Base-by-base conservation (phyloP, 2,329 filamentous ascomycete genomes). In the Trichoderma koningiopsis region DNA sequence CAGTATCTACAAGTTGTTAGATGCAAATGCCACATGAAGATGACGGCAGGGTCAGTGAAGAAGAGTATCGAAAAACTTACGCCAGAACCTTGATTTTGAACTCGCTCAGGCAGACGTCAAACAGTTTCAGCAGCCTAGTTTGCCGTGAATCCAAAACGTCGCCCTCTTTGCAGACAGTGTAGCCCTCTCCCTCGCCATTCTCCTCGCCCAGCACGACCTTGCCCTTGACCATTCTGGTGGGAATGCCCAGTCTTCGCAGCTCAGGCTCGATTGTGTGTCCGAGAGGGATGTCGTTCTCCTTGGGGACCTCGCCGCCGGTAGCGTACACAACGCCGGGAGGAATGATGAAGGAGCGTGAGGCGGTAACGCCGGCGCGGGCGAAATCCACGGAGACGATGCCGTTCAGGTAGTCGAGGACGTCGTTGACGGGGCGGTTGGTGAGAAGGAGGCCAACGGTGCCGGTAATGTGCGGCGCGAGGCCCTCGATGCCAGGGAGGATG, bases 51-150 rank as follows among this genome's bases (percentile, higher is more conserved):
- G 16, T 4, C 33, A 19, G 29, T 22, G 11, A 65, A 22, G 24
- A n/a, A 24, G 3, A n/a, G 58, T 6, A 14, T 22, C n/a, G 24
- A 24, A 71, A 52, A 56, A 84, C 86, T 80, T 86, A 91, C 77
- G 94, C 94, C 79, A 92, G 83, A 73, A 97, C 83, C 76, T 89
- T 86, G 70, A 99, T 89, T 79, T 86, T 90, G 83, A 99, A 99
- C 83, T 98, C 94, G 70, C 93, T 92, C 81, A 96, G 88, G 72
- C 92, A 93, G 69, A 97, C 88, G 65, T 93, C 91, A 82, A 99
- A 98, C 76, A 97, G 86, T 88, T 98, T 98, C 81, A 99, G 81
- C 77, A 99, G 83, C 72, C 94, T 91, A 69, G 96, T 97, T 86
- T 99, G 96, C 75, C 95, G 88, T 74, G 92, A 94, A 81, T 97